Base-by-base conservation (phyloP, 495 filamentous ascomycete genomes). In the Sabuloglossum arenarium region DNA sequence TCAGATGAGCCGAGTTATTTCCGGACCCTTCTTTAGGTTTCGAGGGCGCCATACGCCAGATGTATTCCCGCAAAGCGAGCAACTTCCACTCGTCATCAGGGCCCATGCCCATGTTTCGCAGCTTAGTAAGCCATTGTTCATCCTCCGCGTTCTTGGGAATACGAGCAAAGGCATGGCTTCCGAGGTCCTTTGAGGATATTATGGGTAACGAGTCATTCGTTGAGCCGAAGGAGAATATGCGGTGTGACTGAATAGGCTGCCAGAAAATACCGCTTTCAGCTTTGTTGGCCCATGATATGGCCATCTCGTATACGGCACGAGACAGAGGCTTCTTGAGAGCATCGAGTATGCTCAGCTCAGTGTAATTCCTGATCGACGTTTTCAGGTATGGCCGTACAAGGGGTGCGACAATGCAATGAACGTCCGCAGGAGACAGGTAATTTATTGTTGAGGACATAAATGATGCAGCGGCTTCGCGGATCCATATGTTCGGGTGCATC, bases 401-500 rank as follows among this genome's bases (percentile, higher is more conserved):
- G 12, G 90, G 91, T 10, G 79, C 69, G 30, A 95, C 73, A 51
- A 93, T 84, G 57, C 87, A 93, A 61, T 85, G 76, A 16, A 79
- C 77, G 66, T 96, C 90, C 6, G 91, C 87, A 16, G 73, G 64
- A 9, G 87, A 86, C n/a, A 97, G 65, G 62, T 83, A 86, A 51
- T 76, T 82, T 6, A 81, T 79, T 3, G 85, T 79, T 24, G 82
- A 79, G 1, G 84, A 78, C 34, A 97, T 76, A 60, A 96, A 89
- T 58, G 85, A 79, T 23, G 81, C 80, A 4, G 90, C 79, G 16
- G 88, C 85, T 70, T 95, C 88, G 28, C 91, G 76, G 32, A 99
- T 89, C 93, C 93, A 97, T 12, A 85, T 70, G 62, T 93, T 96
- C 0, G 93, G 91, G 62, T 99, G 93, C 68, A 93, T 81, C 46